Evolutionary conservation across 176 grass and related monocot genomes (phyloP), one percentile per base, ranked within the genome.

Genomic region (Oropetium thomaeum): DNA sequence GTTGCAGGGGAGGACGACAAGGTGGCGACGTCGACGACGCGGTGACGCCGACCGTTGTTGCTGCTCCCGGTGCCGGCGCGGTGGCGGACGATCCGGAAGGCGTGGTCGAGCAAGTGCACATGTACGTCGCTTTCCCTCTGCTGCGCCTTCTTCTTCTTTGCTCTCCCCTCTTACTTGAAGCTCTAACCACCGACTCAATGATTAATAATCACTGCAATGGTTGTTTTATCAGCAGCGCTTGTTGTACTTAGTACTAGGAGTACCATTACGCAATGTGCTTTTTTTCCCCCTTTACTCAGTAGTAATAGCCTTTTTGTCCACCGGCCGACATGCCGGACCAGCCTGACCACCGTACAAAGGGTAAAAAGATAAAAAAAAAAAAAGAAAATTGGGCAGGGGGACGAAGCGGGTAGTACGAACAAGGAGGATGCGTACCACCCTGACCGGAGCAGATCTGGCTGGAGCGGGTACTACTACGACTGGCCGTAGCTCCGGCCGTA

Each of bases 81-180:
- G 95, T 90, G 77, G 95, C 88, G 77, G 88, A 89, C 1, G 89
- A 98, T 45, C 95, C 95, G 42, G 95, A 98, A 69, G 67, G 67
- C 67, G 75, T 94, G 71, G 91, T 30, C 28, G 78, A 87, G 7
- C 67, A 94, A 10, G 88, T 94, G 67, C 83, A 88, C 76, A 87
- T 81, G 95, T 98, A 89, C 65, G 91, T 83, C 57, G 2, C 63
- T 61, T 29, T 71, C 62, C 31, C 58, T 10, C 47, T n/a, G n/a
- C n/a, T n/a, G n/a, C n/a, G n/a, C n/a, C n/a, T n/a, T n/a, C n/a
- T n/a, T n/a, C n/a, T n/a, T n/a, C n/a, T n/a, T n/a, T n/a, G n/a
- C n/a, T n/a, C n/a, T n/a, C n/a, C n/a, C n/a, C n/a, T n/a, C n/a
- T n/a, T n/a, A n/a, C n/a, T n/a, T n/a, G n/a, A n/a, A n/a, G n/a